Evolutionary conservation across 139 green algal genomes (phyloP).

Genomic region (Diplosphaera chodatii): DNA sequence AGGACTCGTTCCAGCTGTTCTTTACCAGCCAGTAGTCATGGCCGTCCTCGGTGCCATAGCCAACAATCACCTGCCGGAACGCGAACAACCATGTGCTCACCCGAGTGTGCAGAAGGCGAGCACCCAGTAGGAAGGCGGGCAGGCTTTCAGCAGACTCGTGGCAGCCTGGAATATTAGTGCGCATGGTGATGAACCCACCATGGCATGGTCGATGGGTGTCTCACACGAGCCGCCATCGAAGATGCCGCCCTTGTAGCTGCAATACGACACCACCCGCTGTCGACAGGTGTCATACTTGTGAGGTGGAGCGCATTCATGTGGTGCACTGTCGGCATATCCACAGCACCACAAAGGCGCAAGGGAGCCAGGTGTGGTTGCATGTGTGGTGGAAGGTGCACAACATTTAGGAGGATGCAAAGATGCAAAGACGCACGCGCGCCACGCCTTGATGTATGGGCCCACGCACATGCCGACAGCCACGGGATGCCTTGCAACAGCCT

Average conservation of each 20-base stretch:
- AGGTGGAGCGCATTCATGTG: too few relatives aligned
- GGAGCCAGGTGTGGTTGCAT: too few relatives aligned
- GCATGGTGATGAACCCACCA: slow-evolving; percentile 3
- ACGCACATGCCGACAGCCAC: slow-evolving; percentile 77
- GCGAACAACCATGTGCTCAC: too few relatives aligned
- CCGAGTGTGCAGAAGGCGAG: too few relatives aligned
- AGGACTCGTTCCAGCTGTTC: slow-evolving; percentile 29
- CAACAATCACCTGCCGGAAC: slow-evolving; percentile 15
- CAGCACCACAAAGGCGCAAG: too few relatives aligned
- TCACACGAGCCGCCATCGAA: slow-evolving; percentile 16
- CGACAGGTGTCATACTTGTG: too few relatives aligned
- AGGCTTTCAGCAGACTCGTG: too few relatives aligned
- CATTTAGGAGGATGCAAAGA: not conserved
- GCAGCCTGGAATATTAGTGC: too few relatives aligned
- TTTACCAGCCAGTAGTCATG: slow-evolving; percentile 33
- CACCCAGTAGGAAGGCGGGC: too few relatives aligned
- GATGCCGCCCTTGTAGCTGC: slow-evolving; percentile 17
- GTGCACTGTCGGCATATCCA: too few relatives aligned
- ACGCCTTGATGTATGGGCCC: slow-evolving; percentile 7
- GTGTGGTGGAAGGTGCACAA: too few relatives aligned
- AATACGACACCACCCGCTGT: too few relatives aligned
- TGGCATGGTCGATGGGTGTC: slow-evolving; percentile 22
- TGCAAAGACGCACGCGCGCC: not conserved
- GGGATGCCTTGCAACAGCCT: slow-evolving; percentile 68
- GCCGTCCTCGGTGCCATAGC: slow-evolving; percentile 18